Percentiles rank a stretch among this genome's conserved stretches.
phyloP scores from a whole-genome alignment of 306 rosid genomes.

The Inga oerstediana region DNA sequence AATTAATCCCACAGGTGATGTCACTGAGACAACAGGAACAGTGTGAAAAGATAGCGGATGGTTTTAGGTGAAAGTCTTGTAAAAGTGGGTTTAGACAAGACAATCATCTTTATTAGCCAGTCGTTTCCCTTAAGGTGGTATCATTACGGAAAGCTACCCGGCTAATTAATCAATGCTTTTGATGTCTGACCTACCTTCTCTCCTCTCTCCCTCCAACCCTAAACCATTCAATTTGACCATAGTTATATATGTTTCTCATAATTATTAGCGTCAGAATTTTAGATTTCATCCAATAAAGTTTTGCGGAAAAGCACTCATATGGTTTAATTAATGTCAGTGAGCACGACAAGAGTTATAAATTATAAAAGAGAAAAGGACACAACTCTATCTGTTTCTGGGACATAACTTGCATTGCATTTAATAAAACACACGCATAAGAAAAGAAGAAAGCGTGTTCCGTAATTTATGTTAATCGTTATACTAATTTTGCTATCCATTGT shows the following conservation, averaged over 20 bases:
- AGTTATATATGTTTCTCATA: neutral
- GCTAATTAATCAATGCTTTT: neutral
- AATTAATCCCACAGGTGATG: neutral
- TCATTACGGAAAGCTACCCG: constrained; percentile 17
- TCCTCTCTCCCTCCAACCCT: neutral
- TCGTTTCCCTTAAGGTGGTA: constrained; percentile 40
- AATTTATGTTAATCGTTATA: neutral
- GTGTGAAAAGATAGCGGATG: constrained; percentile 22
- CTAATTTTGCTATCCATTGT: constrained; percentile 1
- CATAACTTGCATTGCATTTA: constrained; percentile 4
- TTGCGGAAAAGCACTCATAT: neutral
- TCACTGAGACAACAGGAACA: constrained; percentile 4
- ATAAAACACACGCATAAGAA: neutral
- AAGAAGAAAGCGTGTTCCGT: neutral
- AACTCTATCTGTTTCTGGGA: constrained; percentile 1
- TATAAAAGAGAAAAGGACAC: neutral
- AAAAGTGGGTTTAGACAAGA: constrained; percentile 10
- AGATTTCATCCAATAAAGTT: neutral
- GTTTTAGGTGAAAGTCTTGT: constrained; percentile 1
- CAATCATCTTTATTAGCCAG: constrained; percentile 23
- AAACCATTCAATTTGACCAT: neutral
- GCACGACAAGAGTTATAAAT: neutral
- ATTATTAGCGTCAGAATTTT: neutral
- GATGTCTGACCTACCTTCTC: neutral
- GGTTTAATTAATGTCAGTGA: neutral